phyloP scores from a whole-genome alignment of 768 basidiomycete species.

The Mycena maculata region DNA sequence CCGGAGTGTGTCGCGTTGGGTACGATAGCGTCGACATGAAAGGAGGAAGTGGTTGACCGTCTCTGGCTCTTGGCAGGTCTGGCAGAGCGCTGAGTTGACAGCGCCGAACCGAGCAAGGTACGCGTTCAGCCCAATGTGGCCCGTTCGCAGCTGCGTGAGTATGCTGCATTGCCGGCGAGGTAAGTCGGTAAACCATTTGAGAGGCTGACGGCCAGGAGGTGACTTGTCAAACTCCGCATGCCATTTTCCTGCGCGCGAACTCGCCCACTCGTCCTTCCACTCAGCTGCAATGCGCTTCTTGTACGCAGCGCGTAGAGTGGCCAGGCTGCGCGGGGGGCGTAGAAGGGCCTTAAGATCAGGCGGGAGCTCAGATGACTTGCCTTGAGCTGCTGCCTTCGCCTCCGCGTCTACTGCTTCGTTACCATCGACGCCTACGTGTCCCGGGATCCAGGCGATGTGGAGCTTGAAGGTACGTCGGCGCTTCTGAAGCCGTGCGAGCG shows the following conservation, averaged over 20 bases:
- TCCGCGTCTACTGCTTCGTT: conserved; percentile 32
- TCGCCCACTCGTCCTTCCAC: not conserved
- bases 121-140: conserved; percentile 42
- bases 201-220: not conserved
- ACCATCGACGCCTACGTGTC: conserved; percentile 25
- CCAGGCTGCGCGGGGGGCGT: not conserved
- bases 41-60: conserved; percentile 5
- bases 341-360: not conserved
- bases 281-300: not conserved
- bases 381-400: conserved; percentile 17
- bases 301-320: not conserved
- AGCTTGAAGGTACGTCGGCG: not conserved
- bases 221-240: not conserved
- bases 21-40: not conserved
- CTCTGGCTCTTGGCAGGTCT: not conserved
- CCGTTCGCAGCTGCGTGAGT: conserved; percentile 46
- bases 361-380: not conserved
- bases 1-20: not conserved
- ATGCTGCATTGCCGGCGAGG: conserved; percentile 27
- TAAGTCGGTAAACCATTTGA: not conserved
- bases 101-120: conserved; percentile 40
- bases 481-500: not conserved
- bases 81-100: conserved; percentile 15
- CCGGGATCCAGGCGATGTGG: conserved; percentile 14
- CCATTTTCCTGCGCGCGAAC: not conserved